Evolutionary conservation across 2,329 filamentous ascomycete genomes (phyloP), one percentile per base, ranked within the genome.

Genomic region (Arthrocladium fulminans): DNA sequence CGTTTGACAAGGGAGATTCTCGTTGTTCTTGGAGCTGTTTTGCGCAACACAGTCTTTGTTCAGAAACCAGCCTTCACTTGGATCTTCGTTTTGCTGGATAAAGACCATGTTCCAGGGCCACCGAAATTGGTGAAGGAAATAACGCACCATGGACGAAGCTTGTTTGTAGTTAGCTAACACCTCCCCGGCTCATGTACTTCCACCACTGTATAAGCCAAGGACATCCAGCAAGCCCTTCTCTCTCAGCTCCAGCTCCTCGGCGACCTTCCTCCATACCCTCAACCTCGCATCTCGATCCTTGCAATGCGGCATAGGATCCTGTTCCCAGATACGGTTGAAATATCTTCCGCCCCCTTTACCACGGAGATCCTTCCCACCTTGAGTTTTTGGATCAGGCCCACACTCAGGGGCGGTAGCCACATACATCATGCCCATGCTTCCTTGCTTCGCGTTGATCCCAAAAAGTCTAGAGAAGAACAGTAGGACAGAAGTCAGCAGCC

Each of bases 231-330:
- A 23, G 2, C 44, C 44, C 34, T 29, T 38, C 34, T 47, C 32
- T 24, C 29, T 38, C 32, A 47, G 17, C 32, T 27, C 39, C 10
- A 47, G 19, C 15, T 47, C 44, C 34, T 47, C 44, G 20, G 32
- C 20, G 2, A 47, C 32, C 22, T 47, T 47, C 24, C 44, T 47
- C 44, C 44, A 47, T 2, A 47, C 44, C 23, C 44, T 24, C 17
- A 19, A 39, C 17, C 44, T 22, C n/a, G 44, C 44, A 20, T 47
- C 44, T 15, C 13, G 15, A 27, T 47, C 44, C 19, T 15, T 12
- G 20, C 44, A 47, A 39, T 47, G 44, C 13, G 44, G 44, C 44
- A 47, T 47, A 4, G 32, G 15, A 7, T 47, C 44, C n/a, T 47
- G 15, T 24, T 47, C 19, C 44, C 44, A 47, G 3, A 47, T 47